A percentile compares a stretch with the other conserved stretches of the same genome.
Conservation (phyloP, 345 rosid genomes). For the Noccaea bulbosa region DNA sequence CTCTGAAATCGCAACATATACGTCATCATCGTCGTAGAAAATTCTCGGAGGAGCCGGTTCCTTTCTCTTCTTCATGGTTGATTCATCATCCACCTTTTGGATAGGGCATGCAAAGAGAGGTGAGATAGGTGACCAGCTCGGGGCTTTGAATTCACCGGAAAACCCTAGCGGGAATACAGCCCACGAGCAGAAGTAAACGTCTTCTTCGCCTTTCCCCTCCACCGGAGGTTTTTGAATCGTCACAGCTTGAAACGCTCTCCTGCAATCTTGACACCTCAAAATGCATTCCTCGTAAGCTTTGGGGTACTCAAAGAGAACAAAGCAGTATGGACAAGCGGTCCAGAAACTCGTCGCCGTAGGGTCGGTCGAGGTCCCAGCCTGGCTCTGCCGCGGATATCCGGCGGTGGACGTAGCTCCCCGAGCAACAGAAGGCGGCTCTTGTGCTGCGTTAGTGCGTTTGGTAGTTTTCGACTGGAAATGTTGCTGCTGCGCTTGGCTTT, state of each 20-base stretch:
- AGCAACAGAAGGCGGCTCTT: constrained; percentile 25
- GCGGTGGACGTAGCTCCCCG: constrained; percentile 21
- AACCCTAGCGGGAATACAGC: constrained; percentile 73
- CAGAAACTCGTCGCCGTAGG: constrained; percentile 63
- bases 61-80: constrained; percentile 16
- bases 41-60: constrained; percentile 43
- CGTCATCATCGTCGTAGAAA: constrained; percentile 57
- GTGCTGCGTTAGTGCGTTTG: constrained; percentile 18
- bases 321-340: constrained; percentile 97
- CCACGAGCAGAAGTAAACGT: constrained; percentile 73
- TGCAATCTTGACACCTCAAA: constrained; percentile 76
- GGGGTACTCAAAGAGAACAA: constrained; percentile 72
- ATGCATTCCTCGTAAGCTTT: constrained; percentile 77
- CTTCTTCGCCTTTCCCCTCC: constrained; percentile 60
- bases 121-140: constrained; percentile 79
- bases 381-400: constrained; percentile 29
- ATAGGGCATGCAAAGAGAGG: constrained; percentile 59
- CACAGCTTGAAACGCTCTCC: constrained; percentile 81
- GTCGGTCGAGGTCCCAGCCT: constrained; percentile 33
- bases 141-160: constrained; percentile 44
- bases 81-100: constrained; percentile 31
- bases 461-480: constrained; percentile 27
- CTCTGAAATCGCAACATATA: constrained; percentile 64
- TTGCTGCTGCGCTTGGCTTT: constrained; percentile 36
- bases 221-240: constrained; percentile 64